Conservation (phyloP, 1,284 basidiomycete species). For the Lignosus rhinocerotis region DNA sequence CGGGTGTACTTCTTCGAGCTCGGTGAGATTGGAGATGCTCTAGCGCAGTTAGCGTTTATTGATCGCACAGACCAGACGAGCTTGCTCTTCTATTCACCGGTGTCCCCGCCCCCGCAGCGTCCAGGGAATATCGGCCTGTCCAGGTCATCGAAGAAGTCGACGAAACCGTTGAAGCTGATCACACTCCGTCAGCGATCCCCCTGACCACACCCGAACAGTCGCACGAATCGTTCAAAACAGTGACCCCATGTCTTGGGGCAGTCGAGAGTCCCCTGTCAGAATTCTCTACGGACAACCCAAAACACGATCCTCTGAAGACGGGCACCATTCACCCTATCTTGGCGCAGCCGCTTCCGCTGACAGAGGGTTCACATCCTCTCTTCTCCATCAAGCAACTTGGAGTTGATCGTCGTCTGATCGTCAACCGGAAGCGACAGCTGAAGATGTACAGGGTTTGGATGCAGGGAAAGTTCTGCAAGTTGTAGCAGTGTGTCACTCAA, state of each 20-base stretch:
- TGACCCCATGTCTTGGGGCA: constrained; percentile 5
- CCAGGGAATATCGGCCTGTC: constrained; percentile 32
- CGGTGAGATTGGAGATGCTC: constrained; percentile 44
- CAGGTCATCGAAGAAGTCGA: constrained; percentile 40
- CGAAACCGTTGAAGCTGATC: constrained; percentile 28
- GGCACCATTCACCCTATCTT: constrained; percentile 23
- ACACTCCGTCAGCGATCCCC: background rate
- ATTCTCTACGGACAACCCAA: background rate
- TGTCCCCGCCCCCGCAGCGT: constrained; percentile 38
- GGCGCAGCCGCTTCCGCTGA: constrained; percentile 15
- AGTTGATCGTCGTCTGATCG: constrained; percentile 84
- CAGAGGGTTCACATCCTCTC: constrained; percentile 40
- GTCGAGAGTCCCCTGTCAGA: constrained; percentile 6
- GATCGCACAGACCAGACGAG: constrained; percentile 63
- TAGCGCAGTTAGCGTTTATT: background rate
- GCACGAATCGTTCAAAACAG: background rate
- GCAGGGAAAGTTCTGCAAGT: constrained; percentile 82
- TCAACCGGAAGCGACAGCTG: constrained; percentile 89
- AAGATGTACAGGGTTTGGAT: constrained; percentile 98
- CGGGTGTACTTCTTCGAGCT: constrained; percentile 94
- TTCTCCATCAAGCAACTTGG: constrained; percentile 80
- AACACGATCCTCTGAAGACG: background rate
- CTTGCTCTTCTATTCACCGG: constrained; percentile 80
- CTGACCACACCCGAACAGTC: constrained; percentile 2
- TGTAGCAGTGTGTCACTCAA: constrained; percentile 8